These are phyloP conservation scores for Mortierella sp. DNA, from an alignment of 371 early-diverging fungal genomes.

Conservation along the genomic window DNA sequence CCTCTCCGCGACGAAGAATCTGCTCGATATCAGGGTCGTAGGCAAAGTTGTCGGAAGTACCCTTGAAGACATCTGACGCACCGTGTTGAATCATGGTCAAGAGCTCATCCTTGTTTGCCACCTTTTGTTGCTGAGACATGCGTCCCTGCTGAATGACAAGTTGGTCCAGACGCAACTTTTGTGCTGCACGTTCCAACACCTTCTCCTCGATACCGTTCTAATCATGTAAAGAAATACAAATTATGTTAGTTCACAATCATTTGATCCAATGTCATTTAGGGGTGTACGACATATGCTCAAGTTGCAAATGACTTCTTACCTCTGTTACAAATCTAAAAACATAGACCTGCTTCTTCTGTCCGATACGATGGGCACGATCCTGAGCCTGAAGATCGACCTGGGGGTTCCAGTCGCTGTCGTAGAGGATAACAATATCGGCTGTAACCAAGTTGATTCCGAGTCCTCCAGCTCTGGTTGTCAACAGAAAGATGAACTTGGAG, in stretches of 20 bases:
- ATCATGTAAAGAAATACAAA: not conserved
- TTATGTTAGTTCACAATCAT: not conserved
- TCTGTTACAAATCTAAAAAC: slow-evolving; percentile 99
- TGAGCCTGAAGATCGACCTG: slow-evolving; percentile 97
- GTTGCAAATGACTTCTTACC: slow-evolving; percentile 35
- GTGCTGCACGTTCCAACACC: slow-evolving; percentile 95
- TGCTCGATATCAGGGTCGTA: slow-evolving; percentile 90
- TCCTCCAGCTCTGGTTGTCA: slow-evolving; percentile 99
- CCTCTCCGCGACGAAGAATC: slow-evolving; percentile 88
- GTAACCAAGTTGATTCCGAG: slow-evolving; percentile 99
- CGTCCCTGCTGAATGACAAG: slow-evolving; percentile 98
- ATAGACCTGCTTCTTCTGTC: slow-evolving; percentile 98
- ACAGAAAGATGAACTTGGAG: slow-evolving; percentile 96
- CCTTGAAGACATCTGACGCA: slow-evolving; percentile 89
- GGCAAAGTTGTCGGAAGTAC: slow-evolving; percentile 59
- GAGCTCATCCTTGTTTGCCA: slow-evolving; percentile 86
- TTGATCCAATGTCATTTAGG: not conserved
- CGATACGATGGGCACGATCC: slow-evolving; percentile 99
- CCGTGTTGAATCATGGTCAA: slow-evolving; percentile 98
- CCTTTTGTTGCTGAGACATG: slow-evolving; percentile 65
- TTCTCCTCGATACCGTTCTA: slow-evolving; percentile 97
- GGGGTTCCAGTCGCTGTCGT: slow-evolving; percentile 99
- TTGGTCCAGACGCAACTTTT: slow-evolving; percentile 98
- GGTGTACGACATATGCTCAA: not conserved
- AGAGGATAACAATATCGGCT: slow-evolving; percentile 98